Percentiles rank a stretch among this genome's conserved stretches.
Evolutionary conservation across 352 stramenopile species (phyloP).

Genomic region (Elongisporangium senticosum): DNA sequence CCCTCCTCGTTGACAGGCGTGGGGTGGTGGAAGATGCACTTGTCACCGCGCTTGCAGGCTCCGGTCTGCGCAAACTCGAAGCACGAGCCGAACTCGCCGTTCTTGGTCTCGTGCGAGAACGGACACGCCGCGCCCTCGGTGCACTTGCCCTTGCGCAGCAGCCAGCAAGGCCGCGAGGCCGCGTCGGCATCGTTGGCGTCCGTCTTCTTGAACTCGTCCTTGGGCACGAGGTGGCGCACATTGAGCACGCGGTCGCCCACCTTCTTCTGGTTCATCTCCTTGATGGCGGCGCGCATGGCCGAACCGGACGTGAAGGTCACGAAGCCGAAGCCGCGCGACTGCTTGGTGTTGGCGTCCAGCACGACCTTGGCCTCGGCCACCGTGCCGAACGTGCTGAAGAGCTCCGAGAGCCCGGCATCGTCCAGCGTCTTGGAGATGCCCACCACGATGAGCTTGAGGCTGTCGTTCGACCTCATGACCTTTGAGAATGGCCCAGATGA

Average conservation of each 20-base stretch:
- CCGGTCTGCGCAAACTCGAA: constrained; percentile 78
- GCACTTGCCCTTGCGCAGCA: constrained; percentile 77
- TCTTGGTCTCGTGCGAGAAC: constrained; percentile 71
- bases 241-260: constrained; percentile 69
- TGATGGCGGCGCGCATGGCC: constrained; percentile 66
- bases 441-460: constrained; percentile 82
- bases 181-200: constrained; percentile 27
- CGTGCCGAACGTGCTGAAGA: constrained; percentile 70
- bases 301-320: constrained; percentile 73
- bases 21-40: constrained; percentile 65
- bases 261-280: constrained; percentile 71
- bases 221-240: constrained; percentile 65
- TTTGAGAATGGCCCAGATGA: background rate
- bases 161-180: constrained; percentile 52
- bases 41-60: constrained; percentile 60
- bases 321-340: constrained; percentile 76
- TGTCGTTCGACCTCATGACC: constrained; percentile 67
- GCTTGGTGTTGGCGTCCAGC: constrained; percentile 44
- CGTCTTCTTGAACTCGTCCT: constrained; percentile 54
- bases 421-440: constrained; percentile 73
- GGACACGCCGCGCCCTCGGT: constrained; percentile 59
- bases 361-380: constrained; percentile 76
- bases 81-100: constrained; percentile 70
- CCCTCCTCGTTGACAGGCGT: constrained; percentile 9
- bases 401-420: constrained; percentile 51